Evolutionary conservation across 768 basidiomycete genomes (phyloP), one percentile per base, ranked within the genome.

Genomic region (Leccinum broughii): DNA sequence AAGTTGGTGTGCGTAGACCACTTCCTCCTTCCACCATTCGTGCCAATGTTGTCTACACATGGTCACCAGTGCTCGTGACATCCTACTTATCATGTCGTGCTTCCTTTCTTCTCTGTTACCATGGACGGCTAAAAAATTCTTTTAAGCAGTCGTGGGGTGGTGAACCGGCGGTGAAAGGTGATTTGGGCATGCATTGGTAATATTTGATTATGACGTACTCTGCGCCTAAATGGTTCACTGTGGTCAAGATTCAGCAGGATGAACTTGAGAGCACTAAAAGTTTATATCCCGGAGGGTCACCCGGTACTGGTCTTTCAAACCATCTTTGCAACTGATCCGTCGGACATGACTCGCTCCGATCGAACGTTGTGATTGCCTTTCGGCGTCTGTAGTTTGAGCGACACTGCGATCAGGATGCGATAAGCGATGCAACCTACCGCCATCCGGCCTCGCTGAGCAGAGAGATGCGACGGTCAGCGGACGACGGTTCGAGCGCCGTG

Each of bases 311-410:
- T 90, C 83, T 70, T 98, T 97, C 56, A 95, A 80, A 67, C 98
- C 95, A 69, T 98, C 97, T 92, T 95, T 39, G 61, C 83, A 93
- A 37, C 44, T 89, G 82, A 50, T 90, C 89, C 75, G 35, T 76
- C 75, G 26, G 80, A 68, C 63, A 92, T 88, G 61, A 94, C 83
- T 62, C 89, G 84, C 72, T 98, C 95, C 0, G 86, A 87, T 22
- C 94, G 87, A 20, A 98, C 85, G 68, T 14, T 15, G 22, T 37
- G 6, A 70, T 98, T 8, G 15, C 97, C 96, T 65, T 89, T 89
- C 6, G 89, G 90, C 1, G 97, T 98, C 76, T 94, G 94, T 8
- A 98, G 88, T 77, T 98, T 98, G 74, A 99, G 85, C 9, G 87
- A 89, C 2, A 0, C 86, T 75, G 70, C 4, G 88, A 81, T 54